Base-by-base conservation (phyloP, 176 grass and related monocot genomes). In the Oryza coarctata region DNA sequence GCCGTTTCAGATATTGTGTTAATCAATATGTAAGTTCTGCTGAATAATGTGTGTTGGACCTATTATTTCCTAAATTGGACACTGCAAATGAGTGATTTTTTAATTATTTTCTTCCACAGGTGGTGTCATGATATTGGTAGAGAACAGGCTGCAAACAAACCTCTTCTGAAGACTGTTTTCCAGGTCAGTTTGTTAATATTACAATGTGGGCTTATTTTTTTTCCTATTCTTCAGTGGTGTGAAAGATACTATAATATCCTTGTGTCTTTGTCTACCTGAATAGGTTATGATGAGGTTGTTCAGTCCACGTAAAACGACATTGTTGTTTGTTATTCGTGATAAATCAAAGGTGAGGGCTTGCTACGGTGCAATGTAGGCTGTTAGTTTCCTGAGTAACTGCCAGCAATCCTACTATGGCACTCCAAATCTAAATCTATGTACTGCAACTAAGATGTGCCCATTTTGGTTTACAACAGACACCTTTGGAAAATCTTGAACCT, bases 261-360 rank as follows among this genome's bases (percentile, higher is more conserved):
- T 15, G 47, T 63, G 17, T 26, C 27, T 65, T 83, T 17, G 50
- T 66, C 79, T 81, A 5, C 74, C 14, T 85, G 55, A 71, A 58
- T 64, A 98, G 96, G 96, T 98, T 52, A 98, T 98, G 97, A 99
- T 99, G 93, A 94, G 93, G 28, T 89, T 99, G 84, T 99, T 99
- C 85, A 95, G 93, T 80, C 96, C 96, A 44, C 93, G 93, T 7
- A 99, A 95, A 89, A 99, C 96, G 11, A 94, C 96, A 76, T 82
- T 99, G 57, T 61, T 99, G 61, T 99, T 99, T 75, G 96, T 99
- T 79, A 95, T 99, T 77, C 96, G 96, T 83, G 96, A 99, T 69
- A 99, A 99, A 89, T 95, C 92, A 66, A 95, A 81, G 84, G 96
- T 98, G 76, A 76, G 71, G 34, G 12, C 20, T 86, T 80, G 36